Base-by-base conservation (phyloP, 108 stramenopile genomes). In the Nitzschia putrida region DNA sequence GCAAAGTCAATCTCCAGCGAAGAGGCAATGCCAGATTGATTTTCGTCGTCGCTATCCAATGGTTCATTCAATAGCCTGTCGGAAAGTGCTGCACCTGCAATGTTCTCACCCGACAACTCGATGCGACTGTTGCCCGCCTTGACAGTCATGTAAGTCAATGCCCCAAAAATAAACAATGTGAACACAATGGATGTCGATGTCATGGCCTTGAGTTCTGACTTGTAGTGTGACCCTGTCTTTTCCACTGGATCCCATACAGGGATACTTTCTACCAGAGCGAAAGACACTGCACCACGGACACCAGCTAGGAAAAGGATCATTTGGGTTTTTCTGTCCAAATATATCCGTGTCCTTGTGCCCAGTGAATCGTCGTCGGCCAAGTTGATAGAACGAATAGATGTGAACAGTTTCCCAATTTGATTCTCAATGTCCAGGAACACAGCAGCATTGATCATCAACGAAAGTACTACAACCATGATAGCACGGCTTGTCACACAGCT, bases 241-340 rank as follows among this genome's bases (percentile, higher is more conserved):
- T 79, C 84, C 20, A 92, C 89, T 21, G 75, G 64, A 59, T 95
- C 83, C 79, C 89, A 95, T 7, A 92, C 82, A 10, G 91, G 91
- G 52, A 95, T 80, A 57, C 82, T 95, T 66, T 92, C 91, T 20
- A 95, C 91, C 13, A 95, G 81, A 16, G 94, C 90, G 51, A 92
- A 88, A 18, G 87, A 86, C 9, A 95, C 91, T 20, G 91, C 94
- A n/a, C 94, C 94, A n/a, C 94, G 80, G 7, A 95, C 81, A 13
- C 94, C 94, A 23, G 94, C 84, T 7, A 92, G 70, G 53, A 91
- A 66, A 18, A 94, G 64, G 66, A 94, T 87, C 7, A 88, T 56
- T 64, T 94, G 93, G 3, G 89, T 91, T 52, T 61, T 69, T 44
- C 56, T 57, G 45, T 77, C 80, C 42, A 84, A 59, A 42, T 77